Percentiles rank a stretch among this genome's conserved stretches.
These are phyloP conservation scores for Plasmopara muralis DNA, from an alignment of 352 stramenopile genomes.

Conservation along the genomic window DNA sequence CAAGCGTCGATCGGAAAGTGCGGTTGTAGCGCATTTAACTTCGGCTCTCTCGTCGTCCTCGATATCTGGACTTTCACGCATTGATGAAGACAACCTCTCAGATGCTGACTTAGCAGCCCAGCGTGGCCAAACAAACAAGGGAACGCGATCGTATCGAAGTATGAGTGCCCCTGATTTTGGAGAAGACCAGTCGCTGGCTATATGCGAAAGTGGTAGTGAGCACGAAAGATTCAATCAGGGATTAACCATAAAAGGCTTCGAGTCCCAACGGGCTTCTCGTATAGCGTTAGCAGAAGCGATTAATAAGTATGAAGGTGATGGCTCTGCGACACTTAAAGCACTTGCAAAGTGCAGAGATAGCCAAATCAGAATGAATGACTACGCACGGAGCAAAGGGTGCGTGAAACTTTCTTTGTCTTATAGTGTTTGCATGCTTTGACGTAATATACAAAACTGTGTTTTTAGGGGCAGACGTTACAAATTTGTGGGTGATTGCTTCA, in stretches of 20 bases:
- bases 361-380: conserved; percentile 54
- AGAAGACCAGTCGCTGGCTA: conserved; percentile 28
- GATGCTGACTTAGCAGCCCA: conserved; percentile 22
- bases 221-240: conserved; percentile 25
- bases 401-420: neutral
- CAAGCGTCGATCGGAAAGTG: conserved; percentile 40
- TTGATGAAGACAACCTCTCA: conserved; percentile 49
- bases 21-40: conserved; percentile 38
- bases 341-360: conserved; percentile 52
- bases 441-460: neutral
- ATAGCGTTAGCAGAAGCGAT: conserved; percentile 24
- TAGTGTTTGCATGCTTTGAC: neutral
- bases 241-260: conserved; percentile 28
- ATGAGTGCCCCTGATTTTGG: conserved; percentile 73
- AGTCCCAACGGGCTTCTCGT: conserved; percentile 23
- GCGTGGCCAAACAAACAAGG: conserved; percentile 20
- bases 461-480: conserved; percentile 29
- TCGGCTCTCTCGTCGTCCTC: conserved; percentile 39
- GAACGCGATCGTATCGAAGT: conserved; percentile 42
- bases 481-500: conserved; percentile 59
- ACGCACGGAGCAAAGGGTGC: conserved; percentile 40
- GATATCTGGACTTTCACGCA: conserved; percentile 26
- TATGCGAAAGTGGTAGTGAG: conserved; percentile 35
- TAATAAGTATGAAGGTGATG: conserved; percentile 26
- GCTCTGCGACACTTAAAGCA: conserved; percentile 21